Evolutionary conservation across 345 rosid species (phyloP), one percentile per base, ranked within the genome.

Genomic region (Eucalyptus pumila): DNA sequence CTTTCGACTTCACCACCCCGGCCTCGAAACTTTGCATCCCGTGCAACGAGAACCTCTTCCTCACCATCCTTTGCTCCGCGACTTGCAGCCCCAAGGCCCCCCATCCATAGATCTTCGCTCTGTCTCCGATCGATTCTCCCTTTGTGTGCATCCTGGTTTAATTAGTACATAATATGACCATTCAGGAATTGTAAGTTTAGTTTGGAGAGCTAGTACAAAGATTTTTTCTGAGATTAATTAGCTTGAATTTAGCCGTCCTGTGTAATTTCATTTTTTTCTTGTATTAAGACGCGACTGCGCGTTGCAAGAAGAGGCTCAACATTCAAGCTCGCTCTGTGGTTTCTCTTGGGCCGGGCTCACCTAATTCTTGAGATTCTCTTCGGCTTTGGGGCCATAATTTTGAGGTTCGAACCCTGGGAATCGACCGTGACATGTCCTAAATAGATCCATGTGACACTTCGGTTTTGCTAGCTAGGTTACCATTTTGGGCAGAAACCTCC

Each of bases 11-110:
- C 87, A 23, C 91, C 21, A 11, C 81, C 6, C 89, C 62, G 8
- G 89, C 93, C 47, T 72, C 45, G 8, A 90, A 91, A 37, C 89
- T 92, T 2, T 67, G 89, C 85, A 92, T 93, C 89, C 94, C 93
- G 13, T 93, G 93, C 88, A 86, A 72, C 27, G 93, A 90, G 80
- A 86, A 50, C 86, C 80, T 86, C 14, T 93, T 93, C 87, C 49
- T 87, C 10, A 51, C 60, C 86, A 62, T 91, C 86, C 89, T 93
- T 87, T 44, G 87, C 48, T 69, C 32, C 11, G 81, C 49, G 15
- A 86, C 87, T 27, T 10, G 52, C 3, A 11, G 67, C 15, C 83
- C 90, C 89, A 86, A 90, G 87, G 87, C 45, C 27, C n/a, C 81
- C 42, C 45, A 65, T 44, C 56, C 89, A 24, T 40, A 50, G 54